Conservation (phyloP, 495 filamentous ascomycete genomes). For the Podospora fimiseda region DNA sequence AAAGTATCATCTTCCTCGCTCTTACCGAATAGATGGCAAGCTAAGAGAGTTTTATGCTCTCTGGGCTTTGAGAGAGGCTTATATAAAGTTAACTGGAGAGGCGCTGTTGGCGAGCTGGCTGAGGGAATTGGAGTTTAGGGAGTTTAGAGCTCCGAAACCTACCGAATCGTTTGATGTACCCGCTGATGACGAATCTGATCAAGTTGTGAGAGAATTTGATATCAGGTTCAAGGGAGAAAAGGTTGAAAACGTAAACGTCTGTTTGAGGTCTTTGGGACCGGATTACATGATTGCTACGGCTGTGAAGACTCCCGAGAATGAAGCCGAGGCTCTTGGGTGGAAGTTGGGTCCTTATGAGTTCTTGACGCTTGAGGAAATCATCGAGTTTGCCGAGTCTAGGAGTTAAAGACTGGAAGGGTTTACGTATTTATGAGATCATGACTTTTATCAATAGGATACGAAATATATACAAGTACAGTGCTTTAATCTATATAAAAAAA, state of each 20-base stretch:
- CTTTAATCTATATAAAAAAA: too few species aligned
- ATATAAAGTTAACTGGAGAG: slow-evolving; percentile 90
- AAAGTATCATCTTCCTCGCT: too few species aligned
- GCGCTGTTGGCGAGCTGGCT: slow-evolving; percentile 79
- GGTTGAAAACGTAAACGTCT: slow-evolving; percentile 41
- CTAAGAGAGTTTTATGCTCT: slow-evolving; percentile 78
- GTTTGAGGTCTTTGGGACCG: slow-evolving; percentile 33
- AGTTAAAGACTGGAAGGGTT: too few species aligned
- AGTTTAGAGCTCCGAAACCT: slow-evolving; percentile 29
- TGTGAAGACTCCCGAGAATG: slow-evolving; percentile 32
- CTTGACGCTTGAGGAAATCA: slow-evolving; percentile 33
- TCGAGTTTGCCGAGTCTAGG: slow-evolving; percentile 31
- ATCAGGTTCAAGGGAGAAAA: slow-evolving; percentile 31
- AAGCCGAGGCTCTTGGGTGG: slow-evolving; percentile 33
- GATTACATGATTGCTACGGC: slow-evolving; percentile 45
- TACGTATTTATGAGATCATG: too few species aligned
- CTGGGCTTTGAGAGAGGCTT: slow-evolving; percentile 87
- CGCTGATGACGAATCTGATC: slow-evolving; percentile 16
- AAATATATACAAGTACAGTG: too few species aligned
- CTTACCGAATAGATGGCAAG: slow-evolving; percentile 27
- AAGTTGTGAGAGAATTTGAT: slow-evolving; percentile 29
- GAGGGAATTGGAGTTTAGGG: slow-evolving; percentile 42
- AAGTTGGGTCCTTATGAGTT: slow-evolving; percentile 32
- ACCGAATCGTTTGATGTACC: slow-evolving; percentile 17
- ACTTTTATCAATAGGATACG: too few species aligned